Base-by-base conservation (phyloP, 495 filamentous ascomycete species). In the Podospora bellae-mahoneyi region DNA sequence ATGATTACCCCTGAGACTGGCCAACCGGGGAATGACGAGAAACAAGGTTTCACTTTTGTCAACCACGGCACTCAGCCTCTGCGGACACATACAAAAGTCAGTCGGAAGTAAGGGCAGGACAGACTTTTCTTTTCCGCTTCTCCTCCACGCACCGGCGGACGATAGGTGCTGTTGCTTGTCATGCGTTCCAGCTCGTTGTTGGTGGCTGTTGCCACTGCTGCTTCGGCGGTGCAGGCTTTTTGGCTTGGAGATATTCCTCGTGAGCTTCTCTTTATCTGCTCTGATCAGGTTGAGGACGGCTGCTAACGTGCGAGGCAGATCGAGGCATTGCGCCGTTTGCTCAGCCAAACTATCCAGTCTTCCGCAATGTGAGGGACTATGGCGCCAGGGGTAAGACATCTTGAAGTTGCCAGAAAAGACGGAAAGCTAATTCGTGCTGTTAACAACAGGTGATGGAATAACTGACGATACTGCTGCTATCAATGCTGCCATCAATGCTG, bases 381-480 rank as follows among this genome's bases (percentile, higher is more conserved):
- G 87, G 86, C 56, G 87, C 87, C 55, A 82, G 72, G 75, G 88
- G 87, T 87, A 70, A 53, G 76, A 71, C 7, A 58, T 48, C 64
- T 34, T 55, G 19, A 13, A 44, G 19, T 10, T 19, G 23, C 56
- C 2, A 19, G 7, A 16, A 5, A 6, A 60, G 27, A 58, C 28
- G 18, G 39, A 28, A 10, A 56, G 19, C 5, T n/a, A 19, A 30
- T 30, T 70, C 20, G 70, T 15, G 34, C 5, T 16, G 15, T 10
- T 48, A 16, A 5, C 18, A n/a, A 60, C 59, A 79, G 78, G 80
- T 65, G 82, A 82, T 69, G 81, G 81, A 27, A 68, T 73, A 28
- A 92, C 91, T 2, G 92, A 97, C 74, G 93, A 97, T 75, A 94
- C 92, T 2, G 87, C 76, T 48, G 92, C 93, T 0, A 96, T 97